Evolutionary conservation across 1,139 yeast species (phyloP).

Genomic region (Debaryomyces fabryi): DNA sequence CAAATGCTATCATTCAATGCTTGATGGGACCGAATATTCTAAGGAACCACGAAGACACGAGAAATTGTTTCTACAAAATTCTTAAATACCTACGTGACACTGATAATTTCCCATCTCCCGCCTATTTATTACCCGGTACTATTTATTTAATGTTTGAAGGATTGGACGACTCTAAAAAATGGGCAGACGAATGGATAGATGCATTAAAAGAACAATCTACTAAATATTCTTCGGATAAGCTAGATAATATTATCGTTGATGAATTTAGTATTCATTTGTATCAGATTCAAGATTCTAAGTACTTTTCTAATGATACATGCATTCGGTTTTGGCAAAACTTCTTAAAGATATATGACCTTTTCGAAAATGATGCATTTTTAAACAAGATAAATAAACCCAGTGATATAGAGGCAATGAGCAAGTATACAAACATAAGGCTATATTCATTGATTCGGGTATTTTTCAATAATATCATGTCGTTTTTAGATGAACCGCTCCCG

Average conservation of each 20-base stretch:
- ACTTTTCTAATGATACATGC: constrained; percentile 46
- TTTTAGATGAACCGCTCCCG: constrained; percentile 57
- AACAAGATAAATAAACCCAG: constrained; percentile 44
- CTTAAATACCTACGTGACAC: constrained; percentile 25
- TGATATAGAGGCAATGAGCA: constrained; percentile 47
- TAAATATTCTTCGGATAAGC: constrained; percentile 15
- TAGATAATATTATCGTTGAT: constrained; percentile 46
- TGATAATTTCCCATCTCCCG: constrained; percentile 13
- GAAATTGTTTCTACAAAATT: constrained; percentile 26
- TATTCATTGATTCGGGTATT: constrained; percentile 50
- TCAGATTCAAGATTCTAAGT: constrained; percentile 54
- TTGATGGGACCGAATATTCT: constrained; percentile 54
- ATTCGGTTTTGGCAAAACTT: constrained; percentile 57
- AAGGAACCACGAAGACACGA: constrained; percentile 36
- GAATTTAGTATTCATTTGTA: constrained; percentile 57
- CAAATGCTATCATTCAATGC: constrained; percentile 45
- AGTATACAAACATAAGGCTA: constrained; percentile 39
- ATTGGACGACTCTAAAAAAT: constrained; percentile 40
- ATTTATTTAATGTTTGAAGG: constrained; percentile 59
- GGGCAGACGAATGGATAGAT: constrained; percentile 43
- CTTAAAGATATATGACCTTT: constrained; percentile 39
- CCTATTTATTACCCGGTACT: constrained; percentile 45
- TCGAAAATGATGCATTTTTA: constrained; percentile 43
- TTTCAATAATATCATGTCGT: constrained; percentile 53
- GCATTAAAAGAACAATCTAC: constrained; percentile 17